Evolutionary conservation across 768 basidiomycete genomes (phyloP).

Genomic region (Calocera cornea): DNA sequence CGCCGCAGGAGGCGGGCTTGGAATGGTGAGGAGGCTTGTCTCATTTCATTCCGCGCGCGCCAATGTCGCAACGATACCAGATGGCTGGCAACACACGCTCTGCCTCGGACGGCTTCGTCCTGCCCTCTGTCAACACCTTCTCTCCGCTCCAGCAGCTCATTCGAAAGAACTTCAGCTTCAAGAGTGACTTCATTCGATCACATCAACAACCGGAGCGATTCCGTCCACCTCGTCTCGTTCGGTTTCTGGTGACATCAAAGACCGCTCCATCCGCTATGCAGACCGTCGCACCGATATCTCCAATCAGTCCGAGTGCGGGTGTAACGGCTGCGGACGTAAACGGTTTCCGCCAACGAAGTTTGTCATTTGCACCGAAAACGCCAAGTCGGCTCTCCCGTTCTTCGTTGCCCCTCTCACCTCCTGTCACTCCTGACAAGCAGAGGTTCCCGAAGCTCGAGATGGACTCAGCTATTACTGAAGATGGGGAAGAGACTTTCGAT

Average conservation of each 20-base stretch:
- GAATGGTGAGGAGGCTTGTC: conserved; percentile 4
- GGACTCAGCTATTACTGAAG: neutral
- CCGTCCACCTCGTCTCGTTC: neutral
- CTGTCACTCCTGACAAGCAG: neutral
- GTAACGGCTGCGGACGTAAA: neutral
- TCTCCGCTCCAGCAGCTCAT: neutral
- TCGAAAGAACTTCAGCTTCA: neutral
- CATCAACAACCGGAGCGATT: no score
- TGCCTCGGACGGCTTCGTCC: neutral
- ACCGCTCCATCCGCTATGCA: neutral
- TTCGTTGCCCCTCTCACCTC: neutral
- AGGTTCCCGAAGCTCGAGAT: neutral
- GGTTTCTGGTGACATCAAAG: neutral
- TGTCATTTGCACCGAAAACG: neutral
- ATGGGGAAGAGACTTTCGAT: neutral
- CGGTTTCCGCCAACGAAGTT: neutral
- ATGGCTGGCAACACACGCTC: neutral
- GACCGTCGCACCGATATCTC: neutral
- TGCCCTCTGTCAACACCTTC: neutral
- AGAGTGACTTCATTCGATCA: neutral
- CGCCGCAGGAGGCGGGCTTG: neutral
- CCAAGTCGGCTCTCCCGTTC: neutral
- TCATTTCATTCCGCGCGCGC: neutral
- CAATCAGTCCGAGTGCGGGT: neutral
- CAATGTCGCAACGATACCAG: neutral